Evolutionary conservation across 1,284 basidiomycete species (phyloP), one percentile per base, ranked within the genome.

Genomic region (Boletus holoroseus): DNA sequence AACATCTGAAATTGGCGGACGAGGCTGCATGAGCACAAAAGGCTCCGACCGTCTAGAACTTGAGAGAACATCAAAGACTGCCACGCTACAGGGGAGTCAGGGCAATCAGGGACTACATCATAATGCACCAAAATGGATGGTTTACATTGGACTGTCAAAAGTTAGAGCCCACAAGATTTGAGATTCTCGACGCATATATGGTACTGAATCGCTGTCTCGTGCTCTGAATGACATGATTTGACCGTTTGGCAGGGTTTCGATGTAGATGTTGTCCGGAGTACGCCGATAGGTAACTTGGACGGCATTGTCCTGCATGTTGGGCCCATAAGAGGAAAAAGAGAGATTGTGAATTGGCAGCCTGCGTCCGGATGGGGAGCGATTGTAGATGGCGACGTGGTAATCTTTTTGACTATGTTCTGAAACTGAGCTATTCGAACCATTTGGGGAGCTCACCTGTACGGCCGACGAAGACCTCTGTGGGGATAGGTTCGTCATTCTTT

Each of bases 271-370:
- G 66, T 93, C 90, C 40, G 80, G 78, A 0, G 89, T 87, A 16
- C 75, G 77, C 6, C 74, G 76, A 67, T 91, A 92, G 4, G 76
- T 61, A 3, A 78, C 67, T 62, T 93, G 91, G 11, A 80, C 61
- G 5, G 74, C 65, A 53, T 75, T 77, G 62, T 89, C 83, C 62
- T 88, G 79, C 59, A 87, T 88, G 61, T 91, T 91, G 6, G 91
- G 88, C 0, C 89, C 87, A 63, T 92, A 93, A 0, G 82, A 79
- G 0, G 91, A 91, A 67, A 90, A 93, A 0, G 83, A 81, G 5
- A 93, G 75, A 47, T 83, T 84, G 59, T 92, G 90, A 3, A 83
- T 71, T 5, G 83, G 82, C 5, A 73, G 64, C n/a, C 68, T 68
- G 7, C 67, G 65, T 28, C 61, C 61, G 3, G 64, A 60, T 3